Evolutionary conservation across 495 filamentous ascomycete genomes (phyloP).

Genomic region (Xylaria castorea): DNA sequence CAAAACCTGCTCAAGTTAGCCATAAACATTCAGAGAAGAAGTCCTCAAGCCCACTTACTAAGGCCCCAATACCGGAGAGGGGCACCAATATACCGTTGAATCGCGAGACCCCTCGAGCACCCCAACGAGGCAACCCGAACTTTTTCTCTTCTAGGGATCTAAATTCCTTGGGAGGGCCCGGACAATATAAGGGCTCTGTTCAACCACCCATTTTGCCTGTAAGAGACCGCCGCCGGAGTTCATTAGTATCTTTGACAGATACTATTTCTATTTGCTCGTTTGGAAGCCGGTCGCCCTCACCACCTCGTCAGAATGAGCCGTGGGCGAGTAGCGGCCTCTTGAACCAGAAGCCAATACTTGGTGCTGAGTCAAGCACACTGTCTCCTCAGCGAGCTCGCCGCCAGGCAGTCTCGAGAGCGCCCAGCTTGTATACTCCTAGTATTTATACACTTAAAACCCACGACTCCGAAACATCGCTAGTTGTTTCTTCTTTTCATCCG

Average conservation of each 20-base stretch:
- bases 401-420: conserved; percentile 46
- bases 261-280: conserved; percentile 61
- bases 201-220: conserved; percentile 58
- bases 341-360: not conserved
- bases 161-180: conserved; percentile 24
- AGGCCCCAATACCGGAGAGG: conserved; percentile 31
- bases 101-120: conserved; percentile 49
- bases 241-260: conserved; percentile 65
- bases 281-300: conserved; percentile 47
- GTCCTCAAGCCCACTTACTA: conserved; percentile 18
- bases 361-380: not conserved
- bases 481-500: conserved; percentile 60
- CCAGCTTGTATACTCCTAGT: conserved; percentile 55
- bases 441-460: conserved; percentile 73
- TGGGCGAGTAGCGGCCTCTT: not conserved
- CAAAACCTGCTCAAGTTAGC: conserved; percentile 34
- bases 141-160: conserved; percentile 45
- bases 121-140: conserved; percentile 47
- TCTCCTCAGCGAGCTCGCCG: conserved; percentile 36
- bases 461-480: conserved; percentile 69
- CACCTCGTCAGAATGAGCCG: conserved; percentile 31
- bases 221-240: conserved; percentile 62
- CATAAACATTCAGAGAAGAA: conserved; percentile 30
- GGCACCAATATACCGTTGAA: conserved; percentile 32
- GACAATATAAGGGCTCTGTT: conserved; percentile 42